Evolutionary conservation across 2,329 filamentous ascomycete genomes (phyloP).

Genomic region (Endoconidiophora laricicola): DNA sequence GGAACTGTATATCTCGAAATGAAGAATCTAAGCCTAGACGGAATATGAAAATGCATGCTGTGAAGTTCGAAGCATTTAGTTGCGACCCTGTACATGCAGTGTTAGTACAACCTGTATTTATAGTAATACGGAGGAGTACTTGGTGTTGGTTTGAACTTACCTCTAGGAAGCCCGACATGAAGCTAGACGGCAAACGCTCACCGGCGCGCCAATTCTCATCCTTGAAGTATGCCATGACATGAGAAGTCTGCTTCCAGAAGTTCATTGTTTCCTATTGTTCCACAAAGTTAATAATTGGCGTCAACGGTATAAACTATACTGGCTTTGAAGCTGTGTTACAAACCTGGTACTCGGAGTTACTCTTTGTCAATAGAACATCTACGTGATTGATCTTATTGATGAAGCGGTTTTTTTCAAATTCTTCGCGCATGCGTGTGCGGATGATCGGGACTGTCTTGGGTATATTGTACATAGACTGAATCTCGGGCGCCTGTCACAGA

Average conservation of each 20-base stretch:
- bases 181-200: slow-evolving; percentile 66
- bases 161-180: slow-evolving; percentile 91
- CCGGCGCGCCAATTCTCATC: slow-evolving; percentile 62
- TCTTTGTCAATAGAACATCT: slow-evolving; percentile 81
- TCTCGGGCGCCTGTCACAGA: slow-evolving; percentile 65
- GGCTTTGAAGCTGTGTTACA: slow-evolving; percentile 13
- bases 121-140: neutral
- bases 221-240: slow-evolving; percentile 94
- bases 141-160: slow-evolving; percentile 31
- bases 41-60: neutral
- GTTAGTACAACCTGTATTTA: slow-evolving; percentile 2
- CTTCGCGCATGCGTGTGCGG: slow-evolving; percentile 85
- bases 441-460: slow-evolving; percentile 74
- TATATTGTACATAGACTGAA: slow-evolving; percentile 93
- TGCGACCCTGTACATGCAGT: slow-evolving; percentile 30
- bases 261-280: slow-evolving; percentile 76
- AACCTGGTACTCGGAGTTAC: slow-evolving; percentile 88
- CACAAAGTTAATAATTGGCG: neutral
- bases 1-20: no score
- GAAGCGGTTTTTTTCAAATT: slow-evolving; percentile 91
- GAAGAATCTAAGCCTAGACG: neutral
- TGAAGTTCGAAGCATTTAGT: slow-evolving; percentile 23
- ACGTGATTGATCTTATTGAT: slow-evolving; percentile 77
- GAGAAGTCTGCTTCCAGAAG: slow-evolving; percentile 94
- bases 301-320: neutral